phyloP scores from a whole-genome alignment of 805 yeast species.

The Candida boidinii region DNA sequence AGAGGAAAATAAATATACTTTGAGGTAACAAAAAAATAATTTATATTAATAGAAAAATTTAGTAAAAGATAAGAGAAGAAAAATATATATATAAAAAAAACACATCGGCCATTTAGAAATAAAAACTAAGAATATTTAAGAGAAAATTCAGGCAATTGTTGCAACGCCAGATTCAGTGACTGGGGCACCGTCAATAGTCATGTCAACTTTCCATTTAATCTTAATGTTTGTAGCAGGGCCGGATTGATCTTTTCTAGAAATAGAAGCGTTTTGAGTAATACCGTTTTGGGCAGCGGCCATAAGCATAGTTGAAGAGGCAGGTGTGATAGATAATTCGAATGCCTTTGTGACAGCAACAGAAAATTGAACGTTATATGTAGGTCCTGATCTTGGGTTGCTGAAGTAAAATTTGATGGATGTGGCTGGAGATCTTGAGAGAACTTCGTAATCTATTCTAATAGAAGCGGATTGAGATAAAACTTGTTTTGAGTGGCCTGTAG shows the following conservation, averaged over 20 bases:
- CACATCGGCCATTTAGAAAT: conserved; percentile 1
- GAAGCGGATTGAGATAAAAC: conserved; percentile 11
- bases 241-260: conserved; percentile 11
- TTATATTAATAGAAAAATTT: background rate
- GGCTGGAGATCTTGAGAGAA: conserved; percentile 10
- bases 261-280: conserved; percentile 17
- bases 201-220: conserved; percentile 70
- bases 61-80: background rate
- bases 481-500: too few species aligned
- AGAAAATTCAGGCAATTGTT: conserved; percentile 11
- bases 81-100: background rate
- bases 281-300: conserved; percentile 11
- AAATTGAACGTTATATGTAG: conserved; percentile 38
- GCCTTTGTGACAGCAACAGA: conserved; percentile 26
- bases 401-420: conserved; percentile 16
- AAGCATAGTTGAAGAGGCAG: conserved; percentile 16
- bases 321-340: conserved; percentile 18
- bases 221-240: conserved; percentile 28
- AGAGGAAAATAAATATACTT: too few species aligned
- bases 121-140: too few species aligned
- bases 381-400: conserved; percentile 36
- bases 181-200: conserved; percentile 35
- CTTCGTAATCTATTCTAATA: conserved; percentile 17
- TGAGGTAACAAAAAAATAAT: too few species aligned
- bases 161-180: conserved; percentile 53